Conservation (phyloP, 441 rosid species). For the Euphorbia corollata region DNA sequence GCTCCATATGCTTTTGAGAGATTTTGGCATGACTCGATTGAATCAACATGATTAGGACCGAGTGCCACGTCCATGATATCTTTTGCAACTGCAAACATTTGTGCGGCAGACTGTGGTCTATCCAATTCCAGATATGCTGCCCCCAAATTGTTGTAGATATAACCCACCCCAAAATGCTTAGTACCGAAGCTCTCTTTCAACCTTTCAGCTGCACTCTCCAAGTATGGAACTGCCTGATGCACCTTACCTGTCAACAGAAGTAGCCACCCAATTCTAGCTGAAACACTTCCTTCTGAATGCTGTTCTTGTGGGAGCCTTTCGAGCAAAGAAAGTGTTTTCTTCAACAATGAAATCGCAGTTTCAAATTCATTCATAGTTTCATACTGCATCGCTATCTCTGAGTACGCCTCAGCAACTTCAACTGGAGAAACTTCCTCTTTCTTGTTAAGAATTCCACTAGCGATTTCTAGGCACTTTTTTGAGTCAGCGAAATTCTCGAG, state of each 20-base stretch:
- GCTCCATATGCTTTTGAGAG: constrained; percentile 76
- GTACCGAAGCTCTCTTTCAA: constrained; percentile 82
- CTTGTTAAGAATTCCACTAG: constrained; percentile 69
- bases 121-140: constrained; percentile 87
- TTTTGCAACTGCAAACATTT: constrained; percentile 87
- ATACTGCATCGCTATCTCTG: constrained; percentile 82
- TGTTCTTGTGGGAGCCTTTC: constrained; percentile 85
- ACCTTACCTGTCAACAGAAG: constrained; percentile 74
- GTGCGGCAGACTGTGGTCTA: constrained; percentile 89
- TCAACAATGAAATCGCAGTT: constrained; percentile 64
- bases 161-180: constrained; percentile 88
- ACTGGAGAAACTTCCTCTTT: constrained; percentile 52
- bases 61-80: constrained; percentile 87
- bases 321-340: constrained; percentile 57
- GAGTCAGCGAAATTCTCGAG: constrained; percentile 62
- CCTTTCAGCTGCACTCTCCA: constrained; percentile 82
- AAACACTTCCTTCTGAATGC: constrained; percentile 78
- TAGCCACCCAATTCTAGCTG: constrained; percentile 89
- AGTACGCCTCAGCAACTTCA: constrained; percentile 82
- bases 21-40: constrained; percentile 84
- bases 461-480: constrained; percentile 69
- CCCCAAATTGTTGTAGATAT: constrained; percentile 84
- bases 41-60: constrained; percentile 83
- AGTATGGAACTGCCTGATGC: constrained; percentile 69
- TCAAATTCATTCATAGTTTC: constrained; percentile 85